phyloP scores from a whole-genome alignment of 805 yeast species.

The Nakazawaea ernobii region DNA sequence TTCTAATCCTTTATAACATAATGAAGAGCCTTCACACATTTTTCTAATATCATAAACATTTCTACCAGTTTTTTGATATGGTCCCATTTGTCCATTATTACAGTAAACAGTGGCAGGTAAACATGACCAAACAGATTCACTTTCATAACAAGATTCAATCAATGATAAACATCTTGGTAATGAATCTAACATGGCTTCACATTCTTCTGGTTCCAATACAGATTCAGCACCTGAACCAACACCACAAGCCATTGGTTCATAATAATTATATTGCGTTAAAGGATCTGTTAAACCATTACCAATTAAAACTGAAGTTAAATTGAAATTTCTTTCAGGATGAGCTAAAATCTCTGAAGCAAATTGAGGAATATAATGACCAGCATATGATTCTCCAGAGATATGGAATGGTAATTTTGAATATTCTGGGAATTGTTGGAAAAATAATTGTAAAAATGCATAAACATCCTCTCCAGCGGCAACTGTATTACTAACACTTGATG shows the following conservation, averaged over 20 bases:
- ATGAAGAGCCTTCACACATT: constrained; percentile 42
- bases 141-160: constrained; percentile 59
- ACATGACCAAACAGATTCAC: constrained; percentile 52
- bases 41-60: constrained; percentile 63
- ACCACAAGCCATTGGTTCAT: constrained; percentile 94
- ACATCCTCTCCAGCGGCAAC: constrained; percentile 86
- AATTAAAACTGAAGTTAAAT: constrained; percentile 73
- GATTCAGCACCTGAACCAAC: constrained; percentile 71
- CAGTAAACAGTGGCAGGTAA: constrained; percentile 62
- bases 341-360: constrained; percentile 53
- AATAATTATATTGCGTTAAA: constrained; percentile 67
- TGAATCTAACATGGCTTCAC: constrained; percentile 56
- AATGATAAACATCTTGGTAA: constrained; percentile 61
- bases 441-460: constrained; percentile 73
- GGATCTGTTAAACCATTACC: constrained; percentile 95
- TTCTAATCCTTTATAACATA: constrained; percentile 48
- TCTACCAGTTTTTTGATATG: constrained; percentile 50
- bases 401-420: constrained; percentile 56
- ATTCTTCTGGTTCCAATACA: constrained; percentile 63
- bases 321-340: constrained; percentile 50
- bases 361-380: constrained; percentile 77
- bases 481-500: constrained; percentile 55
- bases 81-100: constrained; percentile 57
- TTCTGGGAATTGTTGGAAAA: constrained; percentile 80
- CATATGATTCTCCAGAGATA: constrained; percentile 81